A percentile compares a stretch with the other conserved stretches of the same genome.
phyloP scores from a whole-genome alignment of 495 filamentous ascomycete genomes.

The Chaetomium fimeti region DNA sequence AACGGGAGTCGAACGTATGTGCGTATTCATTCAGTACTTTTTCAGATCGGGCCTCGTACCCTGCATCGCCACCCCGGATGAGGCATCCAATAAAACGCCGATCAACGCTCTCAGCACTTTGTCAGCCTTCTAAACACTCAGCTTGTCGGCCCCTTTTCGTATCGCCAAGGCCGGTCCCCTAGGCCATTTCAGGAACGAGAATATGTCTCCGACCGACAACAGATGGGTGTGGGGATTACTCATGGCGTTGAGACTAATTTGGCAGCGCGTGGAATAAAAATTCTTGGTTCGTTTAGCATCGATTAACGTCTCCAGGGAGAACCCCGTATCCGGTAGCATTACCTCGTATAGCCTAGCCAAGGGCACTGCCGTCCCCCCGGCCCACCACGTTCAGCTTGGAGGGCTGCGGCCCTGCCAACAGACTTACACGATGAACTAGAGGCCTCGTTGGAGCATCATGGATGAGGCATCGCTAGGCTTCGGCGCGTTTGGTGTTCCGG shows the following conservation, averaged over 20 bases:
- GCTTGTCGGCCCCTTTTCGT: not conserved
- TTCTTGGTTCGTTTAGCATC: conserved; percentile 8
- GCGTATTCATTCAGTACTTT: too few species aligned
- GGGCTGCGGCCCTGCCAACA: conserved; percentile 9
- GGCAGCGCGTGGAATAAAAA: conserved; percentile 1
- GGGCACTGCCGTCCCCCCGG: not conserved
- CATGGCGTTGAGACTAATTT: conserved; percentile 9
- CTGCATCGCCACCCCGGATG: not conserved
- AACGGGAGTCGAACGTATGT: not conserved
- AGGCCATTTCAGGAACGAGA: not conserved
- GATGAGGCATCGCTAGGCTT: not conserved
- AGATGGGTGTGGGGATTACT: conserved; percentile 4
- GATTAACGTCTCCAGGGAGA: not conserved
- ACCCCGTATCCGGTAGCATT: conserved; percentile 21
- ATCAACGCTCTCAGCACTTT: not conserved
- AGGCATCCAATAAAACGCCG: not conserved
- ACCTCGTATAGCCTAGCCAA: conserved; percentile 17
- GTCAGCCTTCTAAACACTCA: not conserved
- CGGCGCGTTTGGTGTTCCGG: not conserved
- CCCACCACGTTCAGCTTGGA: not conserved
- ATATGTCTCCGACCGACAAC: not conserved
- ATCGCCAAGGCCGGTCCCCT: not conserved
- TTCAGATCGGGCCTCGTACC: conserved; percentile 2
- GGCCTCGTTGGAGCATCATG: not conserved
- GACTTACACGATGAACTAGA: not conserved